These are phyloP conservation scores for Colletotrichum phormii DNA, from an alignment of 2,329 filamentous ascomycete genomes.

Conservation along the genomic window DNA sequence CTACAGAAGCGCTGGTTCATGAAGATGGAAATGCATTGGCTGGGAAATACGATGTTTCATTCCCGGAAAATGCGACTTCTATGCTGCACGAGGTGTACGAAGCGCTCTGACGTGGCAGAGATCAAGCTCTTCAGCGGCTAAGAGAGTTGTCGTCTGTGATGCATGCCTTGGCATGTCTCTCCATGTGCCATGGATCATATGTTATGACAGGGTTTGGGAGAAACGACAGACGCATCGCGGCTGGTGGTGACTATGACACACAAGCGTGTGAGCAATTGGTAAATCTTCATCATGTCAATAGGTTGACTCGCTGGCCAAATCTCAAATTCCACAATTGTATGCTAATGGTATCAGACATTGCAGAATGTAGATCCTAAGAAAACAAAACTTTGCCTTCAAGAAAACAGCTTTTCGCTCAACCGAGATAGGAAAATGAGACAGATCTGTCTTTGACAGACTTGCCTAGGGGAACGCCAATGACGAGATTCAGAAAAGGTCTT, in stretches of 20 bases:
- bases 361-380: background rate
- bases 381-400: background rate
- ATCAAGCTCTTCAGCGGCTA: background rate
- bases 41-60: background rate
- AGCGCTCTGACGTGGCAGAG: conserved; percentile 10
- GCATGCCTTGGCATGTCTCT: background rate
- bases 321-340: background rate
- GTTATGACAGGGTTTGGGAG: background rate
- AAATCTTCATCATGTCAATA: background rate
- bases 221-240: background rate
- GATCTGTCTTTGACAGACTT: background rate
- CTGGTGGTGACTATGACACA: background rate
- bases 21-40: background rate
- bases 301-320: background rate
- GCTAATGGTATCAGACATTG: background rate
- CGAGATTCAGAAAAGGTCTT: background rate
- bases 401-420: background rate
- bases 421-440: background rate
- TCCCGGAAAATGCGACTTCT: background rate
- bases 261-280: background rate
- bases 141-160: background rate
- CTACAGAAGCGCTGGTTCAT: background rate
- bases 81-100: conserved; percentile 1
- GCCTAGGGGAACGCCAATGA: background rate
- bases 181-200: background rate